Evolutionary conservation across 2,329 filamentous ascomycete genomes (phyloP).

Genomic region (Chaetothyriales sp.): DNA sequence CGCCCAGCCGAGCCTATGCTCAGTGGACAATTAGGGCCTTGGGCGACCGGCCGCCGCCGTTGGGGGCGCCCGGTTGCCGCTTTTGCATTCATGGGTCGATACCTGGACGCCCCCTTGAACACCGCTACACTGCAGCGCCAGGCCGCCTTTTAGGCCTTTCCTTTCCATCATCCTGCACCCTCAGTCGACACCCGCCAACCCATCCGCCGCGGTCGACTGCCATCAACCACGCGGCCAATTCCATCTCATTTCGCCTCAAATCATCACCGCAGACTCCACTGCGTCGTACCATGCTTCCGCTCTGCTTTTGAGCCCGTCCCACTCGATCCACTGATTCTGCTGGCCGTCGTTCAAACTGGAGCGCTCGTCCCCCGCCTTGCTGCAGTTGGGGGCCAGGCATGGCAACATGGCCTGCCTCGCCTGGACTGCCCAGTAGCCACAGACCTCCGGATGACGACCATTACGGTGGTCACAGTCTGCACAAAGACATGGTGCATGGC

Average conservation of each 20-base stretch:
- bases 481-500: slow-evolving; percentile 29
- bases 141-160: neutral
- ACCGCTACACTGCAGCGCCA: too few relatives aligned
- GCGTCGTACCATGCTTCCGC: neutral
- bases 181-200: slow-evolving; percentile 9
- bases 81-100: too few relatives aligned
- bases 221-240: slow-evolving; percentile 11
- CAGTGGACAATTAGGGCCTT: too few relatives aligned
- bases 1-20: too few relatives aligned
- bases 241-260: slow-evolving; percentile 7
- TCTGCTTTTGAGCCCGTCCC: neutral
- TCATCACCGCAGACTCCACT: neutral
- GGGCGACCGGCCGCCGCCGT: too few relatives aligned
- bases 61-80: too few relatives aligned
- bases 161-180: neutral
- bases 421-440: slow-evolving; percentile 35
- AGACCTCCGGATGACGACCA: slow-evolving; percentile 53
- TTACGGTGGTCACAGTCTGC: slow-evolving; percentile 24
- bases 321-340: slow-evolving; percentile 5
- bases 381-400: slow-evolving; percentile 37
- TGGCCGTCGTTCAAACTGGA: slow-evolving; percentile 27
- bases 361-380: slow-evolving; percentile 30
- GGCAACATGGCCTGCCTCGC: slow-evolving; percentile 48
- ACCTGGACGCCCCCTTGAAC: too few relatives aligned
- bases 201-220: slow-evolving; percentile 8